Evolutionary conservation across 179 eudicot genomes (phyloP).

Genomic region (Beta lomatogona): DNA sequence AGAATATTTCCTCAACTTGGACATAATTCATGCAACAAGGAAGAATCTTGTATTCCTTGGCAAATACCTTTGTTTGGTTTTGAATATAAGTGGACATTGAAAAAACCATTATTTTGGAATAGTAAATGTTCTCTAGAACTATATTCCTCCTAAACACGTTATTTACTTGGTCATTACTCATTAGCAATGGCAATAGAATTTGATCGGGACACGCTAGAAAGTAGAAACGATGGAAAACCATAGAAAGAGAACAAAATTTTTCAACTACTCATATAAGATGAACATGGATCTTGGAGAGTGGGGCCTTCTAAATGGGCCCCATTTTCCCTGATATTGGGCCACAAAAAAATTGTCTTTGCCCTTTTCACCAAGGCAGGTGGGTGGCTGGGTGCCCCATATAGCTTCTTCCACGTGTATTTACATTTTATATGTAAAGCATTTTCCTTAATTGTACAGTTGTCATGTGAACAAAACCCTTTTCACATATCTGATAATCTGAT

Average conservation of each 20-base stretch:
- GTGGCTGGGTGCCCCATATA: not conserved
- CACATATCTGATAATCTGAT: not conserved
- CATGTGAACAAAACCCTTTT: not conserved
- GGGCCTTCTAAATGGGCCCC: not conserved
- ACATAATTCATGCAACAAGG: not conserved
- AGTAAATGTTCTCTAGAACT: not conserved
- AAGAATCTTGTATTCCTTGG: not conserved
- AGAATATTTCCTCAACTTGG: not conserved
- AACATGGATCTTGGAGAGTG: slow-evolving; percentile 5
- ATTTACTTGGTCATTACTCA: not conserved
- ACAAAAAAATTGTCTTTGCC: not conserved
- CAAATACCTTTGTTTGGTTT: no score
- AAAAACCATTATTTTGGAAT: not conserved
- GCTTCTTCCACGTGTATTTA: not conserved
- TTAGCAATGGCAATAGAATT: not conserved
- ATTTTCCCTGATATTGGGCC: not conserved
- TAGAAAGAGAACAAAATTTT: not conserved
- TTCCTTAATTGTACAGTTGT: slow-evolving; percentile 8
- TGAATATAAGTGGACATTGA: no score
- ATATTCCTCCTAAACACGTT: not conserved
- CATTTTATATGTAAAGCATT: not conserved
- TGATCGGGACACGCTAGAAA: not conserved
- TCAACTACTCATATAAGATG: slow-evolving; percentile 9
- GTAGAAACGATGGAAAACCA: not conserved
- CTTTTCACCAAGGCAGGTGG: not conserved